These are phyloP conservation scores for Peltaster fructicola DNA, from an alignment of 2,329 filamentous ascomycete species.

Conservation along the genomic window DNA sequence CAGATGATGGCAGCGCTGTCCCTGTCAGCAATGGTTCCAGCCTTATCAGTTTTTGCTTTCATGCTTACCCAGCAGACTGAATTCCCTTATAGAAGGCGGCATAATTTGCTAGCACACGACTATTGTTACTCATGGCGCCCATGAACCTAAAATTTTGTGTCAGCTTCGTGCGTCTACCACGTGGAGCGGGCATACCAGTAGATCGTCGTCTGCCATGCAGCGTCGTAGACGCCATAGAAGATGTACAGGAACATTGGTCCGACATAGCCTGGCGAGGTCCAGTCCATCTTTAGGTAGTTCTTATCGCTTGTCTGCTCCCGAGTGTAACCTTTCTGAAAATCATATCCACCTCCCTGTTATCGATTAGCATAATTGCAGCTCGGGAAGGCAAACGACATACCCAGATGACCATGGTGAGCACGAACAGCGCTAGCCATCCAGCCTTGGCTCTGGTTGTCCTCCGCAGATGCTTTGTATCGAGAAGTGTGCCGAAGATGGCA, in stretches of 20 bases:
- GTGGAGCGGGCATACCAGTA: conserved; percentile 1
- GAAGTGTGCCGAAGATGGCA: conserved; percentile 49
- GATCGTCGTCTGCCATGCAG: conserved; percentile 3
- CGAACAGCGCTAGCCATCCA: conserved; percentile 43
- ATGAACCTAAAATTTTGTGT: conserved; percentile 61
- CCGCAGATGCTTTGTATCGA: conserved; percentile 42
- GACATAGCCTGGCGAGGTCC: conserved; percentile 48
- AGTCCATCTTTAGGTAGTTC: conserved; percentile 37
- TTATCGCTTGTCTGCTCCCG: conserved; percentile 10
- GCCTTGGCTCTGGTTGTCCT: conserved; percentile 51
- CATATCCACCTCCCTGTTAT: conserved; percentile 71
- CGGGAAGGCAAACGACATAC: no score
- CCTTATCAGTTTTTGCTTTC: no score
- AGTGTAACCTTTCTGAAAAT: conserved; percentile 48
- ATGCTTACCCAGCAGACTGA: conserved; percentile 79
- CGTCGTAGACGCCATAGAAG: conserved; percentile 67
- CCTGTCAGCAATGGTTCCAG: no score
- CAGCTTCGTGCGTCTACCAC: no score
- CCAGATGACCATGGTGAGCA: conserved; percentile 62
- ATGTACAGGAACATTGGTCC: conserved; percentile 80
- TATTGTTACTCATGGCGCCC: conserved; percentile 82
- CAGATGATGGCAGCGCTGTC: conserved; percentile 60
- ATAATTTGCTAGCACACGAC: conserved; percentile 80
- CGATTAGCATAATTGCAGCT: no score
- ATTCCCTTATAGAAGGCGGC: conserved; percentile 83